Evolutionary conservation across 768 basidiomycete species (phyloP), one percentile per base, ranked within the genome.

Genomic region (Postia placenta): DNA sequence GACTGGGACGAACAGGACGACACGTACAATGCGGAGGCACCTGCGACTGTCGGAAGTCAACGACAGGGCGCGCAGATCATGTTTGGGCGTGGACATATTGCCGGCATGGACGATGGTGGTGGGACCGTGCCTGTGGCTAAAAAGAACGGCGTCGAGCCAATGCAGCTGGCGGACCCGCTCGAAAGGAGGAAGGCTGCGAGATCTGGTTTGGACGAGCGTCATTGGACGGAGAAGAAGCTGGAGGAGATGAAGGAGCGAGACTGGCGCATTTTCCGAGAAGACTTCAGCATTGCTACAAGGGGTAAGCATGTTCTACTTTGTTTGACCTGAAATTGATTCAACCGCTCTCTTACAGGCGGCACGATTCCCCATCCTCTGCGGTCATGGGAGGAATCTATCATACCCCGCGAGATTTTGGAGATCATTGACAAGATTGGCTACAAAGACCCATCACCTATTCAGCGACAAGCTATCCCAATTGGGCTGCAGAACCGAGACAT

Each of bases 1-100:
- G 96, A 98, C 65, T 99, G 96, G 96, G 93, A 95, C 61, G 83
- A 84, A 42, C 87, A 87, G 64, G 96, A 99, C 60, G 96, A 99
- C 65, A 99, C 96, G 12, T 85, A 88, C 60, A 72, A 80, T 6
- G 81, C 78, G 25, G 88, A 89, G 60, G 80, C 86, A 14, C 83
- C 85, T n/a, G 73, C 79, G 12, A 82, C 82, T 5, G 76, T 79
- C 4, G 87, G 85, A 2, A 75, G 75, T 45, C 81, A 82, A 47
- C 74, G 87, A 23, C 88, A 90, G 63, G 87, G 86, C 15, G 87
- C 88, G 2, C 87, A 88, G 59, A 80, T 91, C 35, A 91, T 91
- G 87, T 92, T 89, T 70, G 91, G 89, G 15, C 74, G 89, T 14
- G 89, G 90, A 2, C 80, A 82, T 52, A 69, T 92, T 35, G 90